Evolutionary conservation across 371 early-diverging fungal species (phyloP), one percentile per base, ranked within the genome.

Genomic region (Mucor plumbeus): DNA sequence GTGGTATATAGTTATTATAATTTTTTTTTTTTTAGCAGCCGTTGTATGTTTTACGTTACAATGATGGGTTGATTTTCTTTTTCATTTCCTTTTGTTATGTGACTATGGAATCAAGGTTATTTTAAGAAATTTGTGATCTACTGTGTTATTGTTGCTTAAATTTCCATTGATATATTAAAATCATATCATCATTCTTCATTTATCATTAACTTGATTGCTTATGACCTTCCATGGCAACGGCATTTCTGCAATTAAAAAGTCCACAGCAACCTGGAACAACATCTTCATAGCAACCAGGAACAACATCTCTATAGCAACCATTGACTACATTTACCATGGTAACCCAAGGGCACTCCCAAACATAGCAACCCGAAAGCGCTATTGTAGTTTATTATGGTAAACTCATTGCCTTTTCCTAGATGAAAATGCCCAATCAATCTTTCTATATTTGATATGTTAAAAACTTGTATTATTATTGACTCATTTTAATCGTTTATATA

Each of bases 301-400:
- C 14, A 41, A 41, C 14, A 13, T 8, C 10, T 6, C 43, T 15
- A 43, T 43, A 5, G 43, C 15, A 43, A 43, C 15, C 15, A 43
- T 26, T 3, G 3, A 11, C 38, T 38, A 38, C 38, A 21, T 4
- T 21, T 50, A 8, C 50, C 50, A 21, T 50, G 50, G 50, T 26
- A 50, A 50, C 50, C 50, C 50, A 50, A 50, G 26, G 26, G 50
- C 21, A 50, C 26, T 26, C 26, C 50, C 50, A 50, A 21, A 50
- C 50, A 26, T 11, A 50, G 50, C 50, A 50, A 21, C 26, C 21
- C 21, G 48, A 48, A 19, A 48, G 48, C 10, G 21, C 21, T 21
- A 4, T 4, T 26, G 0, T 19, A 17, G 15, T 17, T 19, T 48
- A n/a, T 10, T 9, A 48, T 48, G 48, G 7, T 38, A 38, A 6